Evolutionary conservation across 2,329 filamentous ascomycete species (phyloP).

Genomic region (Fusarium sp.): DNA sequence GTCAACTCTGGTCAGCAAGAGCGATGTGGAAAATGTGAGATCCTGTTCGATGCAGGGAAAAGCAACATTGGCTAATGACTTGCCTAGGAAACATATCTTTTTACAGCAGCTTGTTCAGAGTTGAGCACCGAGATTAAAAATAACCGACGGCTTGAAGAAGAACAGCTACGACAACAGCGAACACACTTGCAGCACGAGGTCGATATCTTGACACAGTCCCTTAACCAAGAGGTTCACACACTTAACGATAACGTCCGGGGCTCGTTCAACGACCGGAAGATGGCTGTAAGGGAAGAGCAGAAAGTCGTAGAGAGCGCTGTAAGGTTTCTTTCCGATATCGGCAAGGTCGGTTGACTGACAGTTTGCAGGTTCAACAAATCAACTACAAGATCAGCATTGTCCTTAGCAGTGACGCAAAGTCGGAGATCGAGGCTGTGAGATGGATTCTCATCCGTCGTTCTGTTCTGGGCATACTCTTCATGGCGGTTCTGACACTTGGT

Average conservation of each 20-base stretch:
- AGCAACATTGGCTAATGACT: constrained; percentile 23
- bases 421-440: constrained; percentile 88
- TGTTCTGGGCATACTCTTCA: constrained; percentile 73
- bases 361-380: constrained; percentile 81
- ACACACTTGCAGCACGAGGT: constrained; percentile 92
- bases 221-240: constrained; percentile 83
- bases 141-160: constrained; percentile 78
- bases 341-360: constrained; percentile 15
- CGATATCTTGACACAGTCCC: constrained; percentile 87
- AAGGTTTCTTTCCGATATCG: constrained; percentile 45
- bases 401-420: constrained; percentile 89
- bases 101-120: constrained; percentile 92
- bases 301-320: constrained; percentile 84
- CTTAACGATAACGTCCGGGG: constrained; percentile 93
- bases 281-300: constrained; percentile 90
- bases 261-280: constrained; percentile 95
- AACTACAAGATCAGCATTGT: constrained; percentile 96
- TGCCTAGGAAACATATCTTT: constrained; percentile 83
- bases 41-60: background rate
- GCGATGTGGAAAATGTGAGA: constrained; percentile 83
- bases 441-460: constrained; percentile 81
- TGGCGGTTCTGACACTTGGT: constrained; percentile 70
- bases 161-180: constrained; percentile 84
- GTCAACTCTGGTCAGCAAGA: constrained; percentile 85
- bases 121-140: constrained; percentile 87